A percentile compares a stretch with the other conserved stretches of the same genome.
Conservation (phyloP, 1,139 yeast species). For the Magnusiomyces sp. region DNA sequence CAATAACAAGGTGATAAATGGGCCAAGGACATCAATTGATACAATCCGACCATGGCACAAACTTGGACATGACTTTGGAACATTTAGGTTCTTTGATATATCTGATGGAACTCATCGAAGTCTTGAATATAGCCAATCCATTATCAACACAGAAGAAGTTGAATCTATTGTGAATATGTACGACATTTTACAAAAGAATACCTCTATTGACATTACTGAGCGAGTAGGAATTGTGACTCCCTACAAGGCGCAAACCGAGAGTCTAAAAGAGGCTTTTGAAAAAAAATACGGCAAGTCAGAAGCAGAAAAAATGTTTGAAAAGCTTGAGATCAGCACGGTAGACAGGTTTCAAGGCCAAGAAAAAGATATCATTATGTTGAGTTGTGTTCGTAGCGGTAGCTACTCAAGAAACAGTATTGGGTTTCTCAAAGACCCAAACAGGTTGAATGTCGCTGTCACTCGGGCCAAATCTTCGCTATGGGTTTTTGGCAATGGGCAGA, state of each 20-base stretch:
- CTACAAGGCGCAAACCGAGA: conserved; percentile 74
- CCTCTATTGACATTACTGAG: conserved; percentile 46
- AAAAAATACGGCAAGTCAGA: conserved; percentile 53
- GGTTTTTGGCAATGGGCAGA: conserved; percentile 63
- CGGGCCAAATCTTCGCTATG: conserved; percentile 89
- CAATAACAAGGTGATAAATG: conserved; percentile 52
- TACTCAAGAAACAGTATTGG: conserved; percentile 58
- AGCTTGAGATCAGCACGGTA: conserved; percentile 85
- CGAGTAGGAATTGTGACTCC: conserved; percentile 90
- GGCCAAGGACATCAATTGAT: too few relatives aligned
- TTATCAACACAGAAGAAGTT: conserved; percentile 64
- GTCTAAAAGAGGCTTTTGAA: conserved; percentile 49
- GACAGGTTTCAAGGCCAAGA: conserved; percentile 99
- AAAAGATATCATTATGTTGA: conserved; percentile 84
- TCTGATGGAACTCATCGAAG: conserved; percentile 49
- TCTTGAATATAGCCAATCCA: conserved; percentile 53
- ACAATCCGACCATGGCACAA: too few relatives aligned
- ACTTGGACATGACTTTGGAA: conserved; percentile 51
- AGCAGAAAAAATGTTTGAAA: conserved; percentile 51
- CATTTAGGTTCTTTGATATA: conserved; percentile 74
- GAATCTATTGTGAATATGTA: conserved; percentile 63
- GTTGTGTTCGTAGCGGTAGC: conserved; percentile 85
- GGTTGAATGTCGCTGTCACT: conserved; percentile 94
- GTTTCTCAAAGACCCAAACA: conserved; percentile 76
- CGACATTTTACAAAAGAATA: conserved; percentile 31